These are phyloP conservation scores for Phytopythium montanum DNA, from an alignment of 352 stramenopile species.

Conservation along the genomic window DNA sequence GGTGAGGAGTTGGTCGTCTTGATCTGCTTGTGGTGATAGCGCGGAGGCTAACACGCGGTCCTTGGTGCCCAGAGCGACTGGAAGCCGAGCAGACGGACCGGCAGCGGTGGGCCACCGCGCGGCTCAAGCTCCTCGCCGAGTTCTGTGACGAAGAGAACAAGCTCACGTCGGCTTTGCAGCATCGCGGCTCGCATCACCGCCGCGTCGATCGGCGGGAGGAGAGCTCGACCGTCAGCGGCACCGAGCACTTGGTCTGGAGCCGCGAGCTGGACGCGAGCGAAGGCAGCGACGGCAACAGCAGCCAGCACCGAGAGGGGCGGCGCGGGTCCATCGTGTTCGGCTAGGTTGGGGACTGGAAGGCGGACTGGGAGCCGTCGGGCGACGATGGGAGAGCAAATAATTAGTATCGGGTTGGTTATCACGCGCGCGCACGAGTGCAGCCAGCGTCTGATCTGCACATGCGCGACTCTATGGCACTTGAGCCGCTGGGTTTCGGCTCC, in stretches of 20 bases:
- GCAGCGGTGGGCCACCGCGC: constrained; percentile 58
- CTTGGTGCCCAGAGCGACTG: constrained; percentile 43
- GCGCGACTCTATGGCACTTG: background rate
- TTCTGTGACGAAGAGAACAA: constrained; percentile 85
- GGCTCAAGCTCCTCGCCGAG: constrained; percentile 68
- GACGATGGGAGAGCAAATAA: constrained; percentile 1
- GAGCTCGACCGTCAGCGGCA: background rate
- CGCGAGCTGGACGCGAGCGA: constrained; percentile 5
- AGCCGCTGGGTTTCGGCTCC: background rate
- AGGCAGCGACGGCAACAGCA: constrained; percentile 9
- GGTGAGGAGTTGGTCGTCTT: constrained; percentile 16
- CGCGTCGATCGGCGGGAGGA: background rate
- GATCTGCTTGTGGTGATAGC: background rate
- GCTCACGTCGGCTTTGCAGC: constrained; percentile 31
- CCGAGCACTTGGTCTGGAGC: constrained; percentile 5
- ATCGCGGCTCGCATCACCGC: constrained; percentile 2
- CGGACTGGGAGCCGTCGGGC: background rate
- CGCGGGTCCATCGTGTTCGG: constrained; percentile 35
- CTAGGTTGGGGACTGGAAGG: constrained; percentile 9
- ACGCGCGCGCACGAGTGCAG: background rate
- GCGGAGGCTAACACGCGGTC: background rate
- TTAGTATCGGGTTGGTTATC: constrained; percentile 4
- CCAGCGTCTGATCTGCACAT: no score
- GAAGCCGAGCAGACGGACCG: constrained; percentile 58
- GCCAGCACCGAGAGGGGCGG: constrained; percentile 15